A percentile compares a stretch with the other conserved stretches of the same genome.
These are phyloP conservation scores for Aspergillus awamori DNA, from an alignment of 2,329 filamentous ascomycete genomes.

Conservation along the genomic window DNA sequence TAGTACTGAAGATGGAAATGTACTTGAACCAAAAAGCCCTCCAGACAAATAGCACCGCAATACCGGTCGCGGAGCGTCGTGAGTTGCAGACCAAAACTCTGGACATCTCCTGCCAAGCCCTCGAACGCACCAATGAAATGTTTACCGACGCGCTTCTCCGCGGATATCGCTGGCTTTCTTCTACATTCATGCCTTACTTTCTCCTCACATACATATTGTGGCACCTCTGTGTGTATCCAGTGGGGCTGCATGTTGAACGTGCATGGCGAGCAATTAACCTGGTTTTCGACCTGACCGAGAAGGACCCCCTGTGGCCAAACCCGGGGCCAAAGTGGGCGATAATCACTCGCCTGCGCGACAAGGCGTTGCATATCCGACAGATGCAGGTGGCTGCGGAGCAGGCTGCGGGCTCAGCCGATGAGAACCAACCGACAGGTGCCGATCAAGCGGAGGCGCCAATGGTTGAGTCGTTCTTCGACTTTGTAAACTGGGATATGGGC, in stretches of 20 bases:
- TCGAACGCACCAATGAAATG: conserved; percentile 37
- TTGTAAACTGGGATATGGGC: conserved; percentile 24
- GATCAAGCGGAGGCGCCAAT: not conserved
- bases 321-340: conserved; percentile 29
- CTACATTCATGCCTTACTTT: conserved; percentile 50
- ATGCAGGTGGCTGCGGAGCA: conserved; percentile 4
- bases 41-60: not conserved
- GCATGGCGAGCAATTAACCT: conserved; percentile 35
- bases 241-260: conserved; percentile 30
- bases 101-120: conserved; percentile 34
- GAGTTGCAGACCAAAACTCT: conserved; percentile 21
- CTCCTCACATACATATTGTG: conserved; percentile 50
- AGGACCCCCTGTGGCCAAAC: conserved; percentile 23
- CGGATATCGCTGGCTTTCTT: conserved; percentile 43
- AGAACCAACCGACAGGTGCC: not conserved
- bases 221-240: conserved; percentile 47
- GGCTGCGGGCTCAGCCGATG: not conserved
- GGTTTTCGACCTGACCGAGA: conserved; percentile 22
- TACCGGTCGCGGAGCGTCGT: not conserved
- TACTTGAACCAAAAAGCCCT: conserved; percentile 30
- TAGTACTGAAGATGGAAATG: conserved; percentile 42
- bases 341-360: conserved; percentile 21
- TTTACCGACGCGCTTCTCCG: conserved; percentile 43
- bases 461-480: conserved; percentile 13
- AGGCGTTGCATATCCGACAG: conserved; percentile 21